Evolutionary conservation across 768 basidiomycete species (phyloP), one percentile per base, ranked within the genome.

Genomic region (Leccinum olivaceopallidum): DNA sequence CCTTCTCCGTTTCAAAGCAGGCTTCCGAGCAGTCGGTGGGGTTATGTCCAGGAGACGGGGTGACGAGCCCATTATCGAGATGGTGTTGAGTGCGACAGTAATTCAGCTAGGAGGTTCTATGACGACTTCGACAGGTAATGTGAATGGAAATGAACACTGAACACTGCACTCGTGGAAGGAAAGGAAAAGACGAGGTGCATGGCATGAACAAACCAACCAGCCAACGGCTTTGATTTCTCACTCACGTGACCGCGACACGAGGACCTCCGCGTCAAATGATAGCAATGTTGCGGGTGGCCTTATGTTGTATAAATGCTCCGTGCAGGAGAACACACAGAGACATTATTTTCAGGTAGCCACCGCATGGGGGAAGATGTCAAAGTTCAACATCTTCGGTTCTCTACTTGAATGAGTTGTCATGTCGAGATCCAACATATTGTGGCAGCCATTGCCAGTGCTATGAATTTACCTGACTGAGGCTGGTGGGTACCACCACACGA

Each of bases 201-300:
- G 10, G n/a, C 30, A 32, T 30, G 30, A 30, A 30, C 26, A 10
- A 34, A 39, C 37, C 39, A n/a, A 48, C 53, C 52, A 22, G 36
- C 44, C 24, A 36, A 14, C 5, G n/a, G 30, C 13, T 47, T 55
- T 70, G 71, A 73, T 69, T 73, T 73, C 50, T 28, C 20, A 28
- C 52, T 56, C 69, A 71, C 71, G 64, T 71, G 69, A 71, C 28
- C 58, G 62, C 55, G 69, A 62, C 71, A 61, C 69, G 68, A 63
- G 65, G 60, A 42, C 49, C 20, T 44, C 49, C 49, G 44, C 63
- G 47, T 56, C 61, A 30, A 36, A 24, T 10, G 22, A 13, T 2
- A 30, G 30, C 30, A 30, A 0, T 24, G 12, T 3, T 30, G 30
- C 12, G 34, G 12, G 13, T 34, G 34, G 34, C 34, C 5, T 34